Evolutionary conservation across 345 rosid genomes (phyloP).

Genomic region (Cardamine chenopodiifolia): DNA sequence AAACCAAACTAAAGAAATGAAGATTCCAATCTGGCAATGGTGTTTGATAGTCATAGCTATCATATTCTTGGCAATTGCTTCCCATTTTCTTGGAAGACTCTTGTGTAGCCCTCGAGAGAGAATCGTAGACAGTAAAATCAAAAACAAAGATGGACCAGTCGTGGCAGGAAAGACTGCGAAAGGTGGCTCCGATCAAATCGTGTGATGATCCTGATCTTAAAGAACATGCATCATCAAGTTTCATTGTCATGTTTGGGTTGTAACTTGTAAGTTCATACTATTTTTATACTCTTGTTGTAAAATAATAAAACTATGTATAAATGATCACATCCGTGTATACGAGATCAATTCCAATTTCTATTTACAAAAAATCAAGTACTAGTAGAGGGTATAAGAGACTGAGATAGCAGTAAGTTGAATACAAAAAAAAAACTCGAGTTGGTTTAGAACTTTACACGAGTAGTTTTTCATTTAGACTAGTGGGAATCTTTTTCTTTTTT

Average conservation of each 20-base stretch:
- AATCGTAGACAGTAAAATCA: conserved; percentile 21
- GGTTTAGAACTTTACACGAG: neutral
- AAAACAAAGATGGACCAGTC: conserved; percentile 22
- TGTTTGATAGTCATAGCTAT: conserved; percentile 34
- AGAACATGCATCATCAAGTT: conserved; percentile 8
- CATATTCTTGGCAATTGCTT: conserved; percentile 33
- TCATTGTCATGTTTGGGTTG: neutral
- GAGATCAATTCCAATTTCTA: neutral
- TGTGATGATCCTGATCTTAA: conserved; percentile 14
- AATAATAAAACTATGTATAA: neutral
- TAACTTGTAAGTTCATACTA: conserved; percentile 14
- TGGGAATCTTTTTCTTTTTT: neutral
- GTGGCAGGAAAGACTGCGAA: conserved; percentile 9
- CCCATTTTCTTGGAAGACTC: conserved; percentile 26
- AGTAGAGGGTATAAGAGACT: neutral
- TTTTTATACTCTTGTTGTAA: conserved; percentile 6
- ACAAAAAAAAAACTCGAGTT: neutral
- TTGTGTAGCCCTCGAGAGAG: conserved; percentile 40
- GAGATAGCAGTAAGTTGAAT: neutral
- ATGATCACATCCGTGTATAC: conserved; percentile 1
- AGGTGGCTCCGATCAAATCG: conserved; percentile 10
- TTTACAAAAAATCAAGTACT: neutral
- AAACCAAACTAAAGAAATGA: conserved; percentile 26
- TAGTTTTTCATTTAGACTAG: too few relatives aligned
- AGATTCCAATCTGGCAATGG: conserved; percentile 39